Evolutionary conservation across 208 protist genomes (phyloP), one percentile per base, ranked within the genome.

Genomic region (Acanthamoeba divionensis): DNA sequence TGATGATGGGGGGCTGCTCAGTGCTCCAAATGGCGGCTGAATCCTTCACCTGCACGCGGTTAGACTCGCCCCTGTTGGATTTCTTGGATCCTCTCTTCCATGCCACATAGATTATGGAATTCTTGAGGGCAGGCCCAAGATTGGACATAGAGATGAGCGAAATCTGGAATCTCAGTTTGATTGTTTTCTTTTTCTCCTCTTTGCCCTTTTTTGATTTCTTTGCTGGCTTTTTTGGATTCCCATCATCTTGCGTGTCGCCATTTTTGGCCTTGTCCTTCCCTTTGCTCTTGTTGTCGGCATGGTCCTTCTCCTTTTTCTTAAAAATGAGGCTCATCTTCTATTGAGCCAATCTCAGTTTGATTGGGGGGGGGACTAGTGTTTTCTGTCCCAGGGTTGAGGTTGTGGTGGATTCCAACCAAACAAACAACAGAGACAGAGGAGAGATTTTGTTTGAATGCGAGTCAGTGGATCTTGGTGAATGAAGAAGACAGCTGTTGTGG

Each of bases 51-150:
- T 80, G 69, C 69, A 80, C 69, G 26, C 69, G 50, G 45, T 80
- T 80, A 5, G 69, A 36, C 45, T 80, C 69, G 33, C 69, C 69
- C 31, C 45, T 50, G 69, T 80, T 80, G 69, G 29, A 44, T 33
- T 80, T 80, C 69, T 80, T 80, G n/a, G 69, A 41, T 2, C 69
- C 69, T 12, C 69, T 41, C 69, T 80, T 80, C 69, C 69, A 80
- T 31, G 69, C 50, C 13, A 80, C 47, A 15, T 60, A 80, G 41
- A 80, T 41, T 41, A 80, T 54, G 44, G 38, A 29, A 10, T 80
- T 47, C 47, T 80, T 80, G 41, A 55, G 69, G 33, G 50, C 69
- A 12, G n/a, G 4, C 69, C 47, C 47, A 24, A 80, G 18, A 55
- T 80, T 80, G 41, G 33, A 80, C 26, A 80, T n/a, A 9, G 41